Evolutionary conservation across 306 rosid genomes (phyloP).

Genomic region (Fragaria iinumae): DNA sequence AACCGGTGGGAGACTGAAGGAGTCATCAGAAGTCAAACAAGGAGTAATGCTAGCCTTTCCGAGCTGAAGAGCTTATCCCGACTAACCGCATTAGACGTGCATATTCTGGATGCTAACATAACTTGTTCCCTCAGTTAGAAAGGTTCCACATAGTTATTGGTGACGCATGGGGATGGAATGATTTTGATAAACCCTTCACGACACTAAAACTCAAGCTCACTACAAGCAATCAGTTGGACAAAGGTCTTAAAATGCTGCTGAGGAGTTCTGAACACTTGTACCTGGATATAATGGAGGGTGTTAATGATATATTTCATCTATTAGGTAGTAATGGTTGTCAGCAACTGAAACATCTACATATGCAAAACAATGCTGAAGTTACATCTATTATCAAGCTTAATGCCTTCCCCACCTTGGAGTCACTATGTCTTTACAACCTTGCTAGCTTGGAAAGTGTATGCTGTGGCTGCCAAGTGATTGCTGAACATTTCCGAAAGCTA

Average conservation of each 20-base stretch:
- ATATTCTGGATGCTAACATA: not conserved
- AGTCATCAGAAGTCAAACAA: not conserved
- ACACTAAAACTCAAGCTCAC: not conserved
- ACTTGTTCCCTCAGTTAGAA: slow-evolving; percentile 3
- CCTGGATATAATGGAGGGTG: slow-evolving; percentile 34
- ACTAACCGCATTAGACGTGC: not conserved
- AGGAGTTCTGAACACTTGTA: slow-evolving; percentile 5
- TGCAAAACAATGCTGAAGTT: slow-evolving; percentile 44
- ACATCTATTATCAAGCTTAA: slow-evolving; percentile 17
- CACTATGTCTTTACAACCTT: slow-evolving; percentile 19
- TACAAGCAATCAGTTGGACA: not conserved
- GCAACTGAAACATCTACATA: slow-evolving; percentile 37
- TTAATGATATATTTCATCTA: slow-evolving; percentile 29
- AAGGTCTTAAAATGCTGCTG: slow-evolving; percentile 4
- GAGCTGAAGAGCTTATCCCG: slow-evolving; percentile 4
- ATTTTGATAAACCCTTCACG: not conserved
- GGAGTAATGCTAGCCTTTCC: slow-evolving; percentile 14
- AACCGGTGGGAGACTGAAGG: slow-evolving; percentile 13
- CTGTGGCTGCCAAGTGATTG: not conserved
- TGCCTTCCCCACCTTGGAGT: slow-evolving; percentile 19
- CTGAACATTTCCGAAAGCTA: not conserved
- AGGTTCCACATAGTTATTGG: not conserved
- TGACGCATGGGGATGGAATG: not conserved
- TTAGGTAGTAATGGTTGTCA: slow-evolving; percentile 45
- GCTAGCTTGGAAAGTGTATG: slow-evolving; percentile 9